Evolutionary conservation across 73 alveolate species (phyloP), one percentile per base, ranked within the genome.

Genomic region (Effrenium voratum): DNA sequence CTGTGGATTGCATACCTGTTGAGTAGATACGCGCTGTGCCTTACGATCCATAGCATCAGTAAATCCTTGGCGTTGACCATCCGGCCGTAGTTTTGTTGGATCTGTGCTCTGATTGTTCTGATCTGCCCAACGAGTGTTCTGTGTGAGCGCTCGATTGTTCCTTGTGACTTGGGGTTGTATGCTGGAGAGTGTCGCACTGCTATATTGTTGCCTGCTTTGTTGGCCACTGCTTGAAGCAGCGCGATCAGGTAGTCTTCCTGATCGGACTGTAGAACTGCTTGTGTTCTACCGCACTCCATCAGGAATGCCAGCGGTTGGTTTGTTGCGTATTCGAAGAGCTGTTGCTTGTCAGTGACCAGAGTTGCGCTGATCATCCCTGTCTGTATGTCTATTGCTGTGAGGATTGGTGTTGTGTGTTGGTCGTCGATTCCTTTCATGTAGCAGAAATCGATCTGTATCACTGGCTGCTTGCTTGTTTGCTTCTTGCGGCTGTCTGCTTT

Each of bases 211-310:
- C 91, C 91, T 28, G 5, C 19, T 24, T 49, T 34, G 12, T n/a
- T 26, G 22, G 45, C 68, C 30, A 70, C 44, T 10, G 70, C 70
- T 26, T 79, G 43, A 12, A 44, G 91, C 22, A 79, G 91, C 32
- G 63, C 68, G 6, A 45, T 22, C 41, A 79, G 43, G 46, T 36
- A 43, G 15, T 79, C 91, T 45, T 79, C 70, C 6, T 79, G n/a
- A 32, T 79, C 91, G 43, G 91, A 79, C 45, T 79, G 91, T 16
- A 79, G 91, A 15, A 46, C 32, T 19, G 91, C 91, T 2, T 79
- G 91, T 26, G 91, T 46, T 45, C 91, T 44, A 2, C 91, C 91
- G 45, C 91, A 79, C 45, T 79, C 91, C 70, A 79, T 1, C 19
- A 79, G 63, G 91, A 79, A 79, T 45, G 40, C 30, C 12, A 44